A percentile compares a stretch with the other conserved stretches of the same genome.
These are phyloP conservation scores for Monilinia polystroma DNA, from an alignment of 2,329 filamentous ascomycete genomes.

Conservation along the genomic window DNA sequence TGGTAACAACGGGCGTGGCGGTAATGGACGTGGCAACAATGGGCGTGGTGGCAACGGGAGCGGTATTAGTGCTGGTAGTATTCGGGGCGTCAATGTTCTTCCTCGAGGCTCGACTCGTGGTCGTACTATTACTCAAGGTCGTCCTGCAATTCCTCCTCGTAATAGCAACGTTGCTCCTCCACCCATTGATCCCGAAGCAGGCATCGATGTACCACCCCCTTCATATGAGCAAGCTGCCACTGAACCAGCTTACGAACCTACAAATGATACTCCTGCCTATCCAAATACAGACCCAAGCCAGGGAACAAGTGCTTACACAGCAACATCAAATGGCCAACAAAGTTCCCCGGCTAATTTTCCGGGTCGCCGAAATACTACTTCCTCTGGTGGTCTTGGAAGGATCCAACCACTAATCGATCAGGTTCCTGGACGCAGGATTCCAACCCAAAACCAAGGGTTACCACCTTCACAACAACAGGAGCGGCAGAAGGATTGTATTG, in stretches of 20 bases:
- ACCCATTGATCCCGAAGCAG: slow-evolving; percentile 40
- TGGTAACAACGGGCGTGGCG: too few species aligned
- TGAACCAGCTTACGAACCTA: slow-evolving; percentile 54
- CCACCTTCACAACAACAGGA: slow-evolving; percentile 2
- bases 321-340: slow-evolving; percentile 11
- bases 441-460: slow-evolving; percentile 22
- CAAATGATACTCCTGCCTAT: slow-evolving; percentile 47
- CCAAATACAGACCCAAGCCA: slow-evolving; percentile 29
- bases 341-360: slow-evolving; percentile 2
- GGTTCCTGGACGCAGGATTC: slow-evolving; percentile 35
- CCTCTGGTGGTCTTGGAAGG: slow-evolving; percentile 21
- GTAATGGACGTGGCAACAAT: too few species aligned
- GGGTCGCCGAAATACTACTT: slow-evolving; percentile 3
- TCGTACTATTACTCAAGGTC: slow-evolving; percentile 20
- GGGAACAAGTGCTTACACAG: slow-evolving; percentile 32
- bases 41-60: slow-evolving; percentile 31
- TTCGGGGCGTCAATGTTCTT: neutral
- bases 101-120: slow-evolving; percentile 14
- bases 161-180: slow-evolving; percentile 22
- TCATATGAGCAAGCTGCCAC: slow-evolving; percentile 64
- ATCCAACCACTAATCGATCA: slow-evolving; percentile 28
- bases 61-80: neutral
- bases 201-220: slow-evolving; percentile 58
- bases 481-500: slow-evolving; percentile 34
- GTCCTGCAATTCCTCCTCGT: slow-evolving; percentile 26